Evolutionary conservation across 129 eudicot species (phyloP).

Genomic region (Solidago caesia): DNA sequence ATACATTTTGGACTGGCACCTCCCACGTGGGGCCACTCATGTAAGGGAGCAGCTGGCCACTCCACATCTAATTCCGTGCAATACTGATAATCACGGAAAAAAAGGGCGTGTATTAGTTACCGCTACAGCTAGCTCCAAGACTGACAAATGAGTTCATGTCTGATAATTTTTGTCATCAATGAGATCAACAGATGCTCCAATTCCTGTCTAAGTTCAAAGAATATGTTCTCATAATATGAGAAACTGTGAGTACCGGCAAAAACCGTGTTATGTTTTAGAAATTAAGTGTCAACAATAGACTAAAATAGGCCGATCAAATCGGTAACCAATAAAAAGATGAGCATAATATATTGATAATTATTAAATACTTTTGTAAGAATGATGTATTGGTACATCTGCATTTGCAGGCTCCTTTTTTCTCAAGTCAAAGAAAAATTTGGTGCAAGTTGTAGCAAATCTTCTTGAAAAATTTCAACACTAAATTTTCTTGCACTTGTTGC

Average conservation of each 20-base stretch:
- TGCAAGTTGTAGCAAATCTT: slow-evolving; percentile 9
- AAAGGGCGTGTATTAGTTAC: no score
- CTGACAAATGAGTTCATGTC: no score
- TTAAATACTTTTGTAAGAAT: not conserved
- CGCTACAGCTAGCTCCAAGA: no score
- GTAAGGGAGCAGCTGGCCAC: no score
- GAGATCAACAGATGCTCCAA: no score
- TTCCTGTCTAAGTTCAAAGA: slow-evolving; percentile 21
- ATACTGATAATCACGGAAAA: no score
- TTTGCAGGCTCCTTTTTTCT: slow-evolving; percentile 6
- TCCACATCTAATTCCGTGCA: no score
- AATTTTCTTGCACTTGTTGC: no score
- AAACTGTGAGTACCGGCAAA: slow-evolving; percentile 12
- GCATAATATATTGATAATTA: not conserved
- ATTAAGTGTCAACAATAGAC: not conserved
- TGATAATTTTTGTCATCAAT: no score
- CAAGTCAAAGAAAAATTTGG: not conserved
- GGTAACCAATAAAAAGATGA: slow-evolving; percentile 6
- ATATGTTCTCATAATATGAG: slow-evolving; percentile 28
- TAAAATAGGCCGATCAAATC: not conserved
- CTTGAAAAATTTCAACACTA: no score
- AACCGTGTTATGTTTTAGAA: not conserved
- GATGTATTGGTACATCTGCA: not conserved
- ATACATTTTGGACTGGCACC: no score
- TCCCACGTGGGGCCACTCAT: no score